These are phyloP conservation scores for Fusarium torulosum DNA, from an alignment of 2,329 filamentous ascomycete species.

Conservation along the genomic window DNA sequence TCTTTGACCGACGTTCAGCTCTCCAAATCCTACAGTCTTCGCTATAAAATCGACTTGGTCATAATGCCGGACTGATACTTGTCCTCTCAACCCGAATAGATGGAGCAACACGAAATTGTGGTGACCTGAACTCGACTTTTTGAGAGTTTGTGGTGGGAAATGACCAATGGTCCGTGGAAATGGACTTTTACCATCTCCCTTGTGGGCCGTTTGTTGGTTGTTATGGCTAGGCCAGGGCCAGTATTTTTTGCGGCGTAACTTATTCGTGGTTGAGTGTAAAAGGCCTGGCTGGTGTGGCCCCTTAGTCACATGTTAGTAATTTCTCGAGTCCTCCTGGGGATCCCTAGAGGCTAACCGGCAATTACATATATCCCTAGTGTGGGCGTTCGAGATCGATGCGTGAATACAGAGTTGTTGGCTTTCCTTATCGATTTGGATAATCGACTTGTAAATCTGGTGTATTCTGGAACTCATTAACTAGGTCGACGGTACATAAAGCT, in stretches of 20 bases:
- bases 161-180: slow-evolving; percentile 8
- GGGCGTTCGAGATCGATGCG: neutral
- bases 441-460: slow-evolving; percentile 21
- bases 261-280: slow-evolving; percentile 32
- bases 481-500: slow-evolving; percentile 26
- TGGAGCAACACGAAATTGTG: slow-evolving; percentile 3
- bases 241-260: slow-evolving; percentile 35
- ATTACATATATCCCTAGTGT: neutral
- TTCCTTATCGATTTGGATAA: slow-evolving; percentile 2
- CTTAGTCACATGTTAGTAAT: neutral
- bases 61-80: neutral
- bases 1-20: neutral
- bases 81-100: neutral
- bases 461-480: slow-evolving; percentile 13
- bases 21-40: neutral
- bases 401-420: neutral
- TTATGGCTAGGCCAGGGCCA: slow-evolving; percentile 26
- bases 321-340: neutral
- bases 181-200: neutral
- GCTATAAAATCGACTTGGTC: neutral
- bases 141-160: neutral
- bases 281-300: neutral
- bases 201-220: slow-evolving; percentile 42
- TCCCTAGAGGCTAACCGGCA: neutral
- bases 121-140: neutral